These are phyloP conservation scores for Colletotrichum australisinense DNA, from an alignment of 2,329 filamentous ascomycete genomes.

Conservation along the genomic window DNA sequence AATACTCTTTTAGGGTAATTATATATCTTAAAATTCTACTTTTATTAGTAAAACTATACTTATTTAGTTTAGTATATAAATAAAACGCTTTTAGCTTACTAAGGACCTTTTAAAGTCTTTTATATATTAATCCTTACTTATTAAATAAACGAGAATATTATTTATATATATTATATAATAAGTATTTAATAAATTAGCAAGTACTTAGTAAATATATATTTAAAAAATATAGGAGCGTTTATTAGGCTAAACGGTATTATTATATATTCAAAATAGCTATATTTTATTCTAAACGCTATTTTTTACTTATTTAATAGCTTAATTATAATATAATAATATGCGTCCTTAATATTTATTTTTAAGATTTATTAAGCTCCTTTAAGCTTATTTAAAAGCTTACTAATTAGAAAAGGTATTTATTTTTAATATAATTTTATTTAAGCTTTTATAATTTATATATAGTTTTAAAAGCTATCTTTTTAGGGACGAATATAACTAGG, in stretches of 20 bases:
- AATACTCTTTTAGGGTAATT: not conserved
- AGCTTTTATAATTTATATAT: not conserved
- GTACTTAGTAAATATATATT: not conserved
- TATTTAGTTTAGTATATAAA: not conserved
- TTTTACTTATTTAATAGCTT: too few relatives aligned
- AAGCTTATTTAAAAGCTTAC: too few relatives aligned
- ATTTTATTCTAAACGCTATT: not conserved
- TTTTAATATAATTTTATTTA: too few relatives aligned
- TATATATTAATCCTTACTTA: not conserved
- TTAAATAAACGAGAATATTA: not conserved
- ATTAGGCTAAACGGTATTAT: not conserved
- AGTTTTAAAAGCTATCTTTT: not conserved
- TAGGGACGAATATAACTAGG: not conserved
- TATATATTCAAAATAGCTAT: not conserved
- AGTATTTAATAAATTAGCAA: not conserved
- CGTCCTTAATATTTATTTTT: too few relatives aligned
- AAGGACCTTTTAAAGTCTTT: not conserved
- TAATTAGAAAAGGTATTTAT: too few relatives aligned
- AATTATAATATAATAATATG: too few relatives aligned
- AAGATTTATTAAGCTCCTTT: too few relatives aligned
- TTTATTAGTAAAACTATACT: not conserved
- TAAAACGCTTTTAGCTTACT: not conserved
- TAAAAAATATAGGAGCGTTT: not conserved
- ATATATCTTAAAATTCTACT: not conserved
- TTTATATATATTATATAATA: not conserved